Conservation (phyloP, 768 basidiomycete genomes). For the Pleurotus salmoneostramineus region DNA sequence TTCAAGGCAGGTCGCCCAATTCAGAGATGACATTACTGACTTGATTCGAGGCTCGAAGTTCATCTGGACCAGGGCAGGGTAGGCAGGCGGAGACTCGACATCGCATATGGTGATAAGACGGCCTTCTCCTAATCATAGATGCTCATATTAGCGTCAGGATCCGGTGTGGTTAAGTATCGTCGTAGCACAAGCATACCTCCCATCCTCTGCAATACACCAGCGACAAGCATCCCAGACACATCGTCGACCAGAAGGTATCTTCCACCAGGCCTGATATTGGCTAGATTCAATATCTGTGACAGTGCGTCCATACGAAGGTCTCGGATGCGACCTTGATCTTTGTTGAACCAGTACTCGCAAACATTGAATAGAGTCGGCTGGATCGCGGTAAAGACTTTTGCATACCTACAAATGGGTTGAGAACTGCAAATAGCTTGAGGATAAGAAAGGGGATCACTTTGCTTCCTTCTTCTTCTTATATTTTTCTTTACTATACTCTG, state of each 20-base stretch:
- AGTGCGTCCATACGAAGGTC: constrained; percentile 85
- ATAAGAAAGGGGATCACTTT: constrained; percentile 49
- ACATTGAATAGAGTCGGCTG: constrained; percentile 88
- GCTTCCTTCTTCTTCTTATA: constrained; percentile 96
- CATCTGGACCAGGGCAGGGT: constrained; percentile 79
- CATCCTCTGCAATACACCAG: constrained; percentile 81
- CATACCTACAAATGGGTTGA: constrained; percentile 54
- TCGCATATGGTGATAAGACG: constrained; percentile 82
- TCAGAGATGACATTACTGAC: constrained; percentile 62
- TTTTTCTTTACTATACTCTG: constrained; percentile 98
- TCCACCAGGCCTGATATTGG: constrained; percentile 84
- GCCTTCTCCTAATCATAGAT: constrained; percentile 51
- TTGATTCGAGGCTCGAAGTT: constrained; percentile 66
- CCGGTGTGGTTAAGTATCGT: not conserved
- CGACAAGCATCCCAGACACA: constrained; percentile 83
- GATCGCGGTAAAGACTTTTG: constrained; percentile 81
- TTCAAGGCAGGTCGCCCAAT: constrained; percentile 88
- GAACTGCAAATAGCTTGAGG: not conserved
- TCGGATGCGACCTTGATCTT: constrained; percentile 77
- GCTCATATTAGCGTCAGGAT: not conserved
- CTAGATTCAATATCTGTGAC: constrained; percentile 82
- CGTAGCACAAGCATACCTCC: constrained; percentile 49
- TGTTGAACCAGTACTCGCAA: constrained; percentile 83
- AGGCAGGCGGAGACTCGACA: constrained; percentile 89
- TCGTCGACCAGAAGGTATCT: constrained; percentile 89